A percentile compares a stretch with the other conserved stretches of the same genome.
phyloP scores from a whole-genome alignment of 306 rosid species.

The Coriaria nepalensis region DNA sequence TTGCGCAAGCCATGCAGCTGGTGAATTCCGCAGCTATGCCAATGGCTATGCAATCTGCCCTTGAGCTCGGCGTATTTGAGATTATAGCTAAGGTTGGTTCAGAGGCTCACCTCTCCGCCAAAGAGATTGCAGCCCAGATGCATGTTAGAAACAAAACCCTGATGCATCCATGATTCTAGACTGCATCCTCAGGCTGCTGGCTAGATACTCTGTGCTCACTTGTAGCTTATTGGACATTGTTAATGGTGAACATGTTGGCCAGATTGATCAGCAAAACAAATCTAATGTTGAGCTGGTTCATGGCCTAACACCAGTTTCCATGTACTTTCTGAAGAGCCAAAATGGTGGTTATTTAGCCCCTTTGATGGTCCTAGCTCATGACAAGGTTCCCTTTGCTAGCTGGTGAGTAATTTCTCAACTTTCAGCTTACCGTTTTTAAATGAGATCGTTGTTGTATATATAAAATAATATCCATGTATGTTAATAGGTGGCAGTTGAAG shows the following conservation, averaged over 20 bases:
- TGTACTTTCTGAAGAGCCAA: conserved; percentile 18
- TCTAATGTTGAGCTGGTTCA: conserved; percentile 16
- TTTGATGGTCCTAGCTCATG: conserved; percentile 9
- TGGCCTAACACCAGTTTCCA: conserved; percentile 23
- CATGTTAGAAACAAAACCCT: conserved; percentile 26
- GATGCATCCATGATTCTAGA: conserved; percentile 35
- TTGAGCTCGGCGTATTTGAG: conserved; percentile 41
- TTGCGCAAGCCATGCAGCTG: conserved; percentile 22
- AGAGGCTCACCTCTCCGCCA: conserved; percentile 16
- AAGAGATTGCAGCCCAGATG: conserved; percentile 22
- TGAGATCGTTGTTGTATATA: no score
- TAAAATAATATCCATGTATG: no score
- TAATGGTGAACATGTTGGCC: no score
- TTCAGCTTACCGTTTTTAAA: no score
- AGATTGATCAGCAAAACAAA: no score
- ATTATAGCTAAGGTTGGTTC: conserved; percentile 30
- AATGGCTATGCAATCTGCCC: conserved; percentile 25
- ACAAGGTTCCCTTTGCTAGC: conserved; percentile 19
- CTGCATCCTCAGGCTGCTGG: conserved; percentile 35
- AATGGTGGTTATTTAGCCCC: conserved; percentile 36
- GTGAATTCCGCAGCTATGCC: conserved; percentile 11
- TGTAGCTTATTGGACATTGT: not conserved
- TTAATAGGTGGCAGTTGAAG: conserved; percentile 35
- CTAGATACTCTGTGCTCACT: conserved; percentile 30
- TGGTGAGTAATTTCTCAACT: no score